Evolutionary conservation across 768 basidiomycete species (phyloP), one percentile per base, ranked within the genome.

Genomic region (Postia placenta): DNA sequence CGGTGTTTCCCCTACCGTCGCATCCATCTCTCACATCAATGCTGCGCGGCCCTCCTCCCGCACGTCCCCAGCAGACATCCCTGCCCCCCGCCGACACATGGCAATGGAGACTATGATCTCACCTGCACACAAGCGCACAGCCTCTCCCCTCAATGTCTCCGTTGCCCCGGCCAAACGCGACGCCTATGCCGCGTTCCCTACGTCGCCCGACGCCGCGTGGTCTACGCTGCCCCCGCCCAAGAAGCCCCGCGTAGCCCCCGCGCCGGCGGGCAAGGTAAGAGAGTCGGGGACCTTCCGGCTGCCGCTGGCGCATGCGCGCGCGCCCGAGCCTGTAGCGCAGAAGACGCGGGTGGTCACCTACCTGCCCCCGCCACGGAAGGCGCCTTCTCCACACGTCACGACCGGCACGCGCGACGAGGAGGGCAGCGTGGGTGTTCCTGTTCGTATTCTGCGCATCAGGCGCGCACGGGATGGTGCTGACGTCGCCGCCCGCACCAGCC

Each of bases 201-300:
- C 49, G 19, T 59, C 55, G 43, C 60, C 62, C n/a, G 54, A 64
- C 19, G 25, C 55, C 3, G 28, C 41, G 1, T 65, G 64, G 62
- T 53, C 55, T 11, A 64, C 62, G 6, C 41, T 63, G 19, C 43
- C 50, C 3, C 3, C 54, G 37, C 48, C 44, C 27, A 55, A 59
- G 24, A 57, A 41, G 11, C 11, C 24, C 15, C 24, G 41, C 15
- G 43, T 15, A 12, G 38, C 19, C 2, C 12, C n/a, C 12, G 43
- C 26, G 14, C 25, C 44, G 20, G 5, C n/a, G 3, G 19, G 28
- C 22, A 20, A 22, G 17, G 14, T 39, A 6, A 6, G 12, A 9
- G 9, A 9, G 15, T 39, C 38, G 11, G 15, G 38, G 7, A 14
- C 7, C 6, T 39, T 39, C 20, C 7, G 38, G 38, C 38, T 39